phyloP scores from a whole-genome alignment of 2,329 filamentous ascomycete genomes.

The Aspergillus hiratsukae region DNA sequence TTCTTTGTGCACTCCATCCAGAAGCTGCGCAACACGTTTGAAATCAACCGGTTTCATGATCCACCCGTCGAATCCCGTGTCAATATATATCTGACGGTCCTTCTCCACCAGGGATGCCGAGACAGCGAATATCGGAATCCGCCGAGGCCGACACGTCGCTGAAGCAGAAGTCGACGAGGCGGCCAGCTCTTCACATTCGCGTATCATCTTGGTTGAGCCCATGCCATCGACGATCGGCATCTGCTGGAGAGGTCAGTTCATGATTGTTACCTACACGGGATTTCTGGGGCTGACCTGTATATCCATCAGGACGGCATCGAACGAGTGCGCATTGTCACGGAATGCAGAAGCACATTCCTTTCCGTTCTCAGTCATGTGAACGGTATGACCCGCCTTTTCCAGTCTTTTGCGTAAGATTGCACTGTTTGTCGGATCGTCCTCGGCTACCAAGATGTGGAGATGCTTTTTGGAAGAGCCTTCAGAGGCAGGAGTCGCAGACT shows the following conservation, averaged over 20 bases:
- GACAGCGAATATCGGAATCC: conserved; percentile 79
- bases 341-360: conserved; percentile 75
- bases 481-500: background rate
- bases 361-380: conserved; percentile 72
- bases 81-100: conserved; percentile 63
- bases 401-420: conserved; percentile 75
- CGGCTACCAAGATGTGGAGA: conserved; percentile 66
- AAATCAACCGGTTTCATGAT: conserved; percentile 86
- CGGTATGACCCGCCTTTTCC: conserved; percentile 68
- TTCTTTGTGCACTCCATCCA: conserved; percentile 63
- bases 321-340: conserved; percentile 56
- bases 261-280: background rate
- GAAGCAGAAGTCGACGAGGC: conserved; percentile 36
- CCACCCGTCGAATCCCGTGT: conserved; percentile 83
- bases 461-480: background rate
- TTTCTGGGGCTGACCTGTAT: conserved; percentile 67
- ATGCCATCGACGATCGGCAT: conserved; percentile 91
- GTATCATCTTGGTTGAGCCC: conserved; percentile 76
- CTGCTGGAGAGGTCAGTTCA: conserved; percentile 40
- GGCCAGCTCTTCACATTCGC: conserved; percentile 61
- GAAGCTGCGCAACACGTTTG: conserved; percentile 62
- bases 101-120: conserved; percentile 75
- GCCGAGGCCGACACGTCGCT: conserved; percentile 44
- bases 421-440: conserved; percentile 85
- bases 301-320: conserved; percentile 85